These are phyloP conservation scores for Artemisia argyi DNA, from an alignment of 129 eudicot species.

Conservation along the genomic window DNA sequence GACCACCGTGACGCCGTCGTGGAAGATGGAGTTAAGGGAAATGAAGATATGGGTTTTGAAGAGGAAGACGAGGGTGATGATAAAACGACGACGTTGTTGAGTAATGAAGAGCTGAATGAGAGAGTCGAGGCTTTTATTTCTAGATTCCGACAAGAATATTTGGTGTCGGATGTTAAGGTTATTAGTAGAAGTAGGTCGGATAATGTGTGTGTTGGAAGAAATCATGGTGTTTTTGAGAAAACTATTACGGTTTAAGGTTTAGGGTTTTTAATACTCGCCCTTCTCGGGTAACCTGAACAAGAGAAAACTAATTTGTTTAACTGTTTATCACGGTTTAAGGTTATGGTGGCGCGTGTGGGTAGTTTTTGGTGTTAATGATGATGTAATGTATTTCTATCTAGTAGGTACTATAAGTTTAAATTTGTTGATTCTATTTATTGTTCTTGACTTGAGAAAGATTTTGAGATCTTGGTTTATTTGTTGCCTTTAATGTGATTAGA, in stretches of 20 bases:
- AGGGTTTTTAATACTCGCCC: neutral
- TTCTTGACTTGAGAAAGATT: too few relatives aligned
- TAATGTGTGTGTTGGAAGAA: constrained; percentile 21
- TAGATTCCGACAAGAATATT: constrained; percentile 74
- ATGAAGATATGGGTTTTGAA: neutral
- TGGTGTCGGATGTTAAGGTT: constrained; percentile 61
- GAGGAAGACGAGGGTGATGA: constrained; percentile 19
- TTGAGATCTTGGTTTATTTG: too few relatives aligned
- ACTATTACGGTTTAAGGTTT: constrained; percentile 27
- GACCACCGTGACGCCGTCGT: constrained; percentile 17
- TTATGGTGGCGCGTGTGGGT: too few relatives aligned
- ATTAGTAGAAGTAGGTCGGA: constrained; percentile 30
- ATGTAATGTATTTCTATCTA: too few relatives aligned
- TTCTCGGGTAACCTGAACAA: too few relatives aligned
- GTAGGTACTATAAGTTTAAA: too few relatives aligned
- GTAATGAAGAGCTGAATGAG: constrained; percentile 74
- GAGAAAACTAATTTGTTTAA: too few relatives aligned
- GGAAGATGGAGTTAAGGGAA: constrained; percentile 20
- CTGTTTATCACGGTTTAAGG: too few relatives aligned
- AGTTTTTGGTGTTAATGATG: too few relatives aligned
- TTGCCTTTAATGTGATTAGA: too few relatives aligned
- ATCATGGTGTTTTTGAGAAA: constrained; percentile 23
- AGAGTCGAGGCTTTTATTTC: constrained; percentile 85
- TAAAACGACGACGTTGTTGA: constrained; percentile 23
- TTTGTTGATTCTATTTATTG: too few relatives aligned